phyloP scores from a whole-genome alignment of 768 basidiomycete genomes.

The Hypsizygus marmoreus region DNA sequence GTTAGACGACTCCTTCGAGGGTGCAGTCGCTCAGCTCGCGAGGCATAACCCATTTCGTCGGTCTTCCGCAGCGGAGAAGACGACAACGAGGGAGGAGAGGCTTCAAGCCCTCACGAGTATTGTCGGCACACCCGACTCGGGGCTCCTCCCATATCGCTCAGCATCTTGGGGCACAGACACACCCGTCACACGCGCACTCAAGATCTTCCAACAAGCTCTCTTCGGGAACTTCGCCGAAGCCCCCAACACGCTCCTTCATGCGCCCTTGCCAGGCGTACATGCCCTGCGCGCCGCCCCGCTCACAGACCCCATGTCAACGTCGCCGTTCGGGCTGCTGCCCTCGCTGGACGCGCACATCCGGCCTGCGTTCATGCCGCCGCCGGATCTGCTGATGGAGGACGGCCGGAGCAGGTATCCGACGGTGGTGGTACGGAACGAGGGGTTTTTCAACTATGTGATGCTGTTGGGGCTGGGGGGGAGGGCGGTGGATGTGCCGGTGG shows the following conservation, averaged over 20 bases:
- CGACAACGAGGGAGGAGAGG: too few relatives aligned
- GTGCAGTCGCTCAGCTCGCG: constrained; percentile 52
- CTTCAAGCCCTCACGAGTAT: too few relatives aligned
- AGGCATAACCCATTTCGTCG: too few relatives aligned
- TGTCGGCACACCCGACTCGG: constrained; percentile 23
- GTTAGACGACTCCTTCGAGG: constrained; percentile 52
- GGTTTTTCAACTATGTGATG: constrained; percentile 61
- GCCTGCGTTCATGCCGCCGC: constrained; percentile 21
- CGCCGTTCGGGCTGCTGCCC: constrained; percentile 28
- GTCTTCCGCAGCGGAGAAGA: too few relatives aligned
- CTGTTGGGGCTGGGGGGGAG: constrained; percentile 55
- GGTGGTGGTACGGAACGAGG: constrained; percentile 47
- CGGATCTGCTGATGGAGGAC: constrained; percentile 24
- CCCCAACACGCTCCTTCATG: constrained; percentile 9
- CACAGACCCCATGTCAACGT: background rate
- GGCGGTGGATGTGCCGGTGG: constrained; percentile 62
- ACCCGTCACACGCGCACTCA: constrained; percentile 50
- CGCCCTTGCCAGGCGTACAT: constrained; percentile 13
- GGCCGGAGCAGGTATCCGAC: constrained; percentile 23
- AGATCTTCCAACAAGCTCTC: constrained; percentile 56
- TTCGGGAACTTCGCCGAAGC: constrained; percentile 50
- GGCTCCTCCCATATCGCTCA: constrained; percentile 28
- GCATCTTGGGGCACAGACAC: constrained; percentile 47
- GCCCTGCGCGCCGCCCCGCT: background rate
- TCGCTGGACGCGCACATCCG: constrained; percentile 16